These are phyloP conservation scores for Petrea volubilis DNA, from an alignment of 257 asterid genomes.

Conservation along the genomic window DNA sequence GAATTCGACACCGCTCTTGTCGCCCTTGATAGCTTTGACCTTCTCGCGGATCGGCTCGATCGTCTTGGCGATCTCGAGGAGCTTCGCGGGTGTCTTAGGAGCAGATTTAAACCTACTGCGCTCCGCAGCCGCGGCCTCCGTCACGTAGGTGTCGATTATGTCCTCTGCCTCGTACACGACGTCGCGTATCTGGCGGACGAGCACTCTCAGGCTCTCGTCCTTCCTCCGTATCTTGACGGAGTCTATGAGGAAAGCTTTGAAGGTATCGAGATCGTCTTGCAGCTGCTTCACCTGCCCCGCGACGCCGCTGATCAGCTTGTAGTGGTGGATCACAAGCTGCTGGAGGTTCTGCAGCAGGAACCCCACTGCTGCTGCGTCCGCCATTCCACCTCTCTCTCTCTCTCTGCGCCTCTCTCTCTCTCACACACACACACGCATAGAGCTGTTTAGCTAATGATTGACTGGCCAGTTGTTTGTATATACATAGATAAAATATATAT, in stretches of 20 bases:
- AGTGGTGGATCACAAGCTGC: conserved; percentile 10
- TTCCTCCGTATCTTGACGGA: not conserved
- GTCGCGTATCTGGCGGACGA: conserved; percentile 5
- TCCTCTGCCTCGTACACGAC: conserved; percentile 21
- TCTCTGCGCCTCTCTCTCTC: too few species aligned
- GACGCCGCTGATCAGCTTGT: not conserved
- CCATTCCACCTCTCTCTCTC: not conserved
- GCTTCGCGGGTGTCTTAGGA: not conserved
- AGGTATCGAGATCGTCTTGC: not conserved
- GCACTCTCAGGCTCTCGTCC: not conserved
- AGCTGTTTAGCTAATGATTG: too few species aligned
- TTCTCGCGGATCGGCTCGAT: not conserved
- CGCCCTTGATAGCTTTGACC: not conserved
- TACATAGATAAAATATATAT: too few species aligned
- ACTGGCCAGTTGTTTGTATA: too few species aligned
- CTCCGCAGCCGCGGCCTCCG: not conserved
- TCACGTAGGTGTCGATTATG: not conserved
- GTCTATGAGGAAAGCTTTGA: conserved; percentile 18
- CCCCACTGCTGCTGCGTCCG: conserved; percentile 26
- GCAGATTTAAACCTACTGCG: not conserved
- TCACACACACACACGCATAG: too few species aligned
- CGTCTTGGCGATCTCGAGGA: not conserved
- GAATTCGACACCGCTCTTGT: not conserved
- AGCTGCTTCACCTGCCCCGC: not conserved
- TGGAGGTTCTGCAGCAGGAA: conserved; percentile 19